phyloP scores from a whole-genome alignment of 2,329 filamentous ascomycete genomes.

The Cryoendolithus antarcticus region DNA sequence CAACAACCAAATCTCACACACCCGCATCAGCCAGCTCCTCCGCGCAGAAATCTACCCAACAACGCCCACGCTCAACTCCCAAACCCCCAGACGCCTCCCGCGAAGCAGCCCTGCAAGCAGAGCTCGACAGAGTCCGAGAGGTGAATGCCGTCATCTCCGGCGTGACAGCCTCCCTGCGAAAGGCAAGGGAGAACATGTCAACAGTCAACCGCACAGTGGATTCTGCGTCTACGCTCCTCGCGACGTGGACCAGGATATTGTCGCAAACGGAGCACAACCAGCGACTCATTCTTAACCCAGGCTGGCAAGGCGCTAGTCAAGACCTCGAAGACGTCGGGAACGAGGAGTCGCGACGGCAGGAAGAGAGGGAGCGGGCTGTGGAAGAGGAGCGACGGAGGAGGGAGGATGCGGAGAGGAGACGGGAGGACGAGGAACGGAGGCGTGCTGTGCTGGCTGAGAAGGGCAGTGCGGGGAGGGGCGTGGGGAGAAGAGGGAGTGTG shows the following conservation, averaged over 20 bases:
- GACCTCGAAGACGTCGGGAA: conserved; percentile 79
- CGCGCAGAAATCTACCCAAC: conserved; percentile 23
- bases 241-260: conserved; percentile 91
- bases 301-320: conserved; percentile 79
- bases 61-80: conserved; percentile 17
- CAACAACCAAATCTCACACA: too few species aligned
- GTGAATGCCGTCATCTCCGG: conserved; percentile 83
- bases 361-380: conserved; percentile 63
- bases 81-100: conserved; percentile 36
- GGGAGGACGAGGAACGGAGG: conserved; percentile 41
- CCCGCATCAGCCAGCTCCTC: too few species aligned
- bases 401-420: conserved; percentile 39
- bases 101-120: conserved; percentile 61
- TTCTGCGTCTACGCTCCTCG: conserved; percentile 78
- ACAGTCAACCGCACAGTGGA: conserved; percentile 76
- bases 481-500: conserved; percentile 20
- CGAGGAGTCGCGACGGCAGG: conserved; percentile 60
- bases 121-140: conserved; percentile 70
- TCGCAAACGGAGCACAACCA: conserved; percentile 98
- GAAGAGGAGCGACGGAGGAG: conserved; percentile 58
- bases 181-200: conserved; percentile 65
- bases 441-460: conserved; percentile 40
- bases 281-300: conserved; percentile 72
- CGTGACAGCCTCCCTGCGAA: conserved; percentile 58
- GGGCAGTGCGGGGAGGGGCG: conserved; percentile 12